These are phyloP conservation scores for Zygoascus sp. DNA, from an alignment of 1,139 yeast genomes.

Conservation along the genomic window DNA sequence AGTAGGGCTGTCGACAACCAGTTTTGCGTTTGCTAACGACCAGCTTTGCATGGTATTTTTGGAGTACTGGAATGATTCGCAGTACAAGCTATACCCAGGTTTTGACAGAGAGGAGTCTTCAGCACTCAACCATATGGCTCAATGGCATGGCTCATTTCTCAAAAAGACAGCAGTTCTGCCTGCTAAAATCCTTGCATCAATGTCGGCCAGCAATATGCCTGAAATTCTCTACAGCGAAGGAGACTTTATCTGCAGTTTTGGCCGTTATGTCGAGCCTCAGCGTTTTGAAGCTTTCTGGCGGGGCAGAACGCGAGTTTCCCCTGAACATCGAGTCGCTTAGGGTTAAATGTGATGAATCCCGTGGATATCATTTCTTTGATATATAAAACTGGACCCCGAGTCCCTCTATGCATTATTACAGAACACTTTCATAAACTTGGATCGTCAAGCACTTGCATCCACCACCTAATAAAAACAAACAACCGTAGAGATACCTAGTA, in stretches of 20 bases:
- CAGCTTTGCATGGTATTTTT: conserved; percentile 59
- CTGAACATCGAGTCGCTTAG: neutral
- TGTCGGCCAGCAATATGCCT: conserved; percentile 21
- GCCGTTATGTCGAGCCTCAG: conserved; percentile 27
- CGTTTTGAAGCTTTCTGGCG: conserved; percentile 34
- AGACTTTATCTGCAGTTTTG: conserved; percentile 36
- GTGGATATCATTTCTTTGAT: too few species aligned
- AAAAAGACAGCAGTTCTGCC: conserved; percentile 71
- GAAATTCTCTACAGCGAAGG: conserved; percentile 33
- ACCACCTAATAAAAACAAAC: too few species aligned
- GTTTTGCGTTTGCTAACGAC: conserved; percentile 66
- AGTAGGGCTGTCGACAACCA: conserved; percentile 55
- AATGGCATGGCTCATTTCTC: conserved; percentile 86
- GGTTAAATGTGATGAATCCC: too few species aligned
- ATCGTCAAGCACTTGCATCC: neutral
- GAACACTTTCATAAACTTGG: neutral
- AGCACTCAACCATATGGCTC: conserved; percentile 75
- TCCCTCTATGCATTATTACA: neutral
- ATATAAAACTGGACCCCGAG: neutral
- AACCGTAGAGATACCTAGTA: too few species aligned
- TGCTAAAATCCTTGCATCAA: conserved; percentile 43
- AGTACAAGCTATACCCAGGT: conserved; percentile 59
- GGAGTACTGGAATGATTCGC: conserved; percentile 71
- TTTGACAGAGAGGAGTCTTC: conserved; percentile 51
- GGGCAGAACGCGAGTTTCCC: conserved; percentile 25